Percentiles rank a stretch among this genome's conserved stretches.
phyloP scores from a whole-genome alignment of 495 filamentous ascomycete species.

The Xylaria venustula region DNA sequence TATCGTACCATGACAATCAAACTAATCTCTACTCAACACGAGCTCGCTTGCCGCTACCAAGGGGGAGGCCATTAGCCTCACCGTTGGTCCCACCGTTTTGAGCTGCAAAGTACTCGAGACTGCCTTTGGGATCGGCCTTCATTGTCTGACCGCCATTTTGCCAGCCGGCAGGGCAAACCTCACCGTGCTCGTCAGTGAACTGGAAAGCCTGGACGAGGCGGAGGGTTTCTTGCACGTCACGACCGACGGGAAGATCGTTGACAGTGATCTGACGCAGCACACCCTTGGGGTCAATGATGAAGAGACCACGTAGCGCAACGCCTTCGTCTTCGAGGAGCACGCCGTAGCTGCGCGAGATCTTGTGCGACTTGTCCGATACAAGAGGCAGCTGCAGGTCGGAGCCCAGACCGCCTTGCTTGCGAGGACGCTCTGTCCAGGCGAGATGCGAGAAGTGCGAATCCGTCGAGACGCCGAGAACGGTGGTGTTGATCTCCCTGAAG shows the following conservation, averaged over 20 bases:
- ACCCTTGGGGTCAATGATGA: slow-evolving; percentile 59
- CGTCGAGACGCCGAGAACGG: slow-evolving; percentile 31
- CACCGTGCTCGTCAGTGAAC: slow-evolving; percentile 60
- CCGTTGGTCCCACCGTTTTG: slow-evolving; percentile 26
- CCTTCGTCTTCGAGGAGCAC: slow-evolving; percentile 59
- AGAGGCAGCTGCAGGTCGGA: slow-evolving; percentile 51
- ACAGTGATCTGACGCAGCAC: slow-evolving; percentile 57
- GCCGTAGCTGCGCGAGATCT: slow-evolving; percentile 53
- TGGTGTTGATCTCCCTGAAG: slow-evolving; percentile 30
- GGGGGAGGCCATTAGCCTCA: not conserved
- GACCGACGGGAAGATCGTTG: slow-evolving; percentile 59
- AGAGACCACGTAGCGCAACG: slow-evolving; percentile 56
- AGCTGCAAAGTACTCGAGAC: slow-evolving; percentile 44
- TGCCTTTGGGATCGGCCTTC: slow-evolving; percentile 50
- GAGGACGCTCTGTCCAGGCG: slow-evolving; percentile 51
- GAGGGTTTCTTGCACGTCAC: slow-evolving; percentile 57
- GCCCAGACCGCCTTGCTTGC: slow-evolving; percentile 55
- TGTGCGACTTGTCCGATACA: slow-evolving; percentile 55
- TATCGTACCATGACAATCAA: not conserved
- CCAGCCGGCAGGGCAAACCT: slow-evolving; percentile 60
- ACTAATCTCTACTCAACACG: slow-evolving; percentile 4
- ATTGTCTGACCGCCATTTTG: slow-evolving; percentile 51
- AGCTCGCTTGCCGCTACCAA: slow-evolving; percentile 8
- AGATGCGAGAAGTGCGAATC: slow-evolving; percentile 53
- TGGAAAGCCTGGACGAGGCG: slow-evolving; percentile 60